Conservation (phyloP, 331 rosid species). For the Phaseolus coccineus region DNA sequence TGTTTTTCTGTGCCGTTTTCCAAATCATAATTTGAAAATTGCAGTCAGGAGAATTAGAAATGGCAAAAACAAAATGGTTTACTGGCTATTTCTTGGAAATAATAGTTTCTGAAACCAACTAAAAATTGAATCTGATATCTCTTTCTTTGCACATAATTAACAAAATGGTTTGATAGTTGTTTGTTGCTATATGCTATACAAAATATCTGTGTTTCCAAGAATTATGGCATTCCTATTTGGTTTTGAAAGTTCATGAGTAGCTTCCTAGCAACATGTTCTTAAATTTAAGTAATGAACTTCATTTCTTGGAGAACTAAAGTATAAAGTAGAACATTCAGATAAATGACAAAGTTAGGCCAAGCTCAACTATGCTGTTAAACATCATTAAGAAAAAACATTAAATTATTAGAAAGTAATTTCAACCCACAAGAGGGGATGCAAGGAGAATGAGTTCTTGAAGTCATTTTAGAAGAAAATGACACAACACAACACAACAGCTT, state of each 20-base stretch:
- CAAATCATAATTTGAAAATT: slow-evolving; percentile 5
- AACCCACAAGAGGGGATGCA: slow-evolving; percentile 19
- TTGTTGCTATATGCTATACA: background rate
- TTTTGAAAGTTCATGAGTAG: background rate
- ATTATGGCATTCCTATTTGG: background rate
- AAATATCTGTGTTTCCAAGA: background rate
- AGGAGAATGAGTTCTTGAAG: background rate
- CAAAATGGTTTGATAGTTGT: background rate
- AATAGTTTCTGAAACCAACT: slow-evolving; percentile 25
- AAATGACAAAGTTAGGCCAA: background rate
- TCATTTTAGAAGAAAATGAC: background rate
- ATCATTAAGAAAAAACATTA: background rate
- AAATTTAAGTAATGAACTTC: background rate
- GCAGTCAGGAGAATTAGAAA: background rate
- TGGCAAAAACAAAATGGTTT: slow-evolving; percentile 2
- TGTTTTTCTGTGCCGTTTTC: background rate
- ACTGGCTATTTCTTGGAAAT: background rate
- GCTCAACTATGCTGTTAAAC: background rate
- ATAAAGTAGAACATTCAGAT: background rate
- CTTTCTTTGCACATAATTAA: background rate
- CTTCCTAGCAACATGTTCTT: background rate
- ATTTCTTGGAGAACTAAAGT: background rate
- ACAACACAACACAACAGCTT: background rate
- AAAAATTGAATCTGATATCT: background rate
- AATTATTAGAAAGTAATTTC: background rate